Conservation (phyloP, 2,329 filamentous ascomycete species). For the Talaromyces piceae region DNA sequence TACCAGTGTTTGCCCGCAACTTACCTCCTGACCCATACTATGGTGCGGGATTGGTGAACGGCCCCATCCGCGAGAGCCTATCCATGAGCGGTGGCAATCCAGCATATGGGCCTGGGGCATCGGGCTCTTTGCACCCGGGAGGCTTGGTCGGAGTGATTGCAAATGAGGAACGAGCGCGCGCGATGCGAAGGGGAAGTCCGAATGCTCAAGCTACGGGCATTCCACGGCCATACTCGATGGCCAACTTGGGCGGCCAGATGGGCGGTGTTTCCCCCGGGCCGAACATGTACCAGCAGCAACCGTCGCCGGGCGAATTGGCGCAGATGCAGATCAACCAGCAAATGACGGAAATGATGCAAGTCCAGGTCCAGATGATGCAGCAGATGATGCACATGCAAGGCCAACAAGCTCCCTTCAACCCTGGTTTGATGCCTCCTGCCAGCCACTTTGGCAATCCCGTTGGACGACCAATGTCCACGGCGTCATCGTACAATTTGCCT, state of each 20-base stretch:
- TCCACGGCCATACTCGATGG: constrained; percentile 32
- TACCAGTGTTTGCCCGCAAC: constrained; percentile 76
- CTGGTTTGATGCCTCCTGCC: constrained; percentile 18
- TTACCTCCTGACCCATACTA: constrained; percentile 80
- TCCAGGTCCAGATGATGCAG: constrained; percentile 93
- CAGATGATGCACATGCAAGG: constrained; percentile 58
- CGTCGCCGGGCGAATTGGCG: constrained; percentile 58
- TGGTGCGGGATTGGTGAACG: constrained; percentile 67
- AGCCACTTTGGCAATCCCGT: constrained; percentile 19
- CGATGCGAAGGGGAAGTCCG: constrained; percentile 70
- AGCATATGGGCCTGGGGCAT: constrained; percentile 31
- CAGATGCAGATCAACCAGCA: constrained; percentile 76
- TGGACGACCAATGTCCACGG: constrained; percentile 45
- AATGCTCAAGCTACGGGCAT: constrained; percentile 45
- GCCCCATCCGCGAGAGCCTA: constrained; percentile 65
- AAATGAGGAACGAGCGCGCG: constrained; percentile 70
- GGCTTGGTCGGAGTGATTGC: constrained; percentile 85
- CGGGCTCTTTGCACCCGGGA: constrained; percentile 47
- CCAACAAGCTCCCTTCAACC: constrained; percentile 25
- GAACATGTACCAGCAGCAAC: constrained; percentile 16
- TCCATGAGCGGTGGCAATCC: constrained; percentile 56
- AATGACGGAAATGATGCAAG: constrained; percentile 82
- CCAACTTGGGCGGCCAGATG: constrained; percentile 19
- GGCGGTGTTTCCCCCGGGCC: constrained; percentile 10
- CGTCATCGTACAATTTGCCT: constrained; percentile 21